Evolutionary conservation across 2,329 filamentous ascomycete genomes (phyloP), one percentile per base, ranked within the genome.

Genomic region (Rutstroemia sp.): DNA sequence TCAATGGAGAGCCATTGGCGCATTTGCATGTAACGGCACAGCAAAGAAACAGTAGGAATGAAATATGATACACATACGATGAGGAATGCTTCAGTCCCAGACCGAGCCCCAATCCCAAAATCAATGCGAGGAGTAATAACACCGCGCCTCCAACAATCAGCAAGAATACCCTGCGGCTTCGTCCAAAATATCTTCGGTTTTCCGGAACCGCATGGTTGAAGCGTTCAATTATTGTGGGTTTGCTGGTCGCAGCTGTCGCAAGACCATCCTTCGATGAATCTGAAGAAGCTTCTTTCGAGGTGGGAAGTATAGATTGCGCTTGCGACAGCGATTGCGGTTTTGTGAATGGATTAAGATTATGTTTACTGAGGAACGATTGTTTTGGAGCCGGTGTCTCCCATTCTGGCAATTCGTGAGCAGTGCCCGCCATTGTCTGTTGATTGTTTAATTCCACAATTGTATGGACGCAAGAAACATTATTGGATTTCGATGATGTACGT

Each of bases 31-130:
- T 5, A 12, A 4, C 12, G 30, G 1, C 10, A 34, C 4, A 12
- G 30, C 1, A 9, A 34, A 5, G 30, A 48, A 56, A 19, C 54
- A 30, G 57, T 51, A 41, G 42, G 17, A 44, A 51, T 55, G 54
- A 59, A 56, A 47, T 63, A 58, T 47, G 16, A 37, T 25, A 27
- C 38, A 54, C 48, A 21, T 49, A 63, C 62, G 51, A 48, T 61
- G 60, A 53, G 27, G 51, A 54, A 61, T 59, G 42, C 45, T 54
- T 23, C 60, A 58, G 16, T 66, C 66, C 19, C 12, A 72, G 56
- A 6, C 71, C 70, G 38, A 69, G 67, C 12, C 67, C 65, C 30
- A 73, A 58, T 5, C 69, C 70, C 42, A 72, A 65, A 4, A 70
- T 66, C 30, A 73, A 55, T 2, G 59, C 62, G n/a, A 72, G 59